phyloP scores from a whole-genome alignment of 148 eudicot genomes.

The Cornus controversa region DNA sequence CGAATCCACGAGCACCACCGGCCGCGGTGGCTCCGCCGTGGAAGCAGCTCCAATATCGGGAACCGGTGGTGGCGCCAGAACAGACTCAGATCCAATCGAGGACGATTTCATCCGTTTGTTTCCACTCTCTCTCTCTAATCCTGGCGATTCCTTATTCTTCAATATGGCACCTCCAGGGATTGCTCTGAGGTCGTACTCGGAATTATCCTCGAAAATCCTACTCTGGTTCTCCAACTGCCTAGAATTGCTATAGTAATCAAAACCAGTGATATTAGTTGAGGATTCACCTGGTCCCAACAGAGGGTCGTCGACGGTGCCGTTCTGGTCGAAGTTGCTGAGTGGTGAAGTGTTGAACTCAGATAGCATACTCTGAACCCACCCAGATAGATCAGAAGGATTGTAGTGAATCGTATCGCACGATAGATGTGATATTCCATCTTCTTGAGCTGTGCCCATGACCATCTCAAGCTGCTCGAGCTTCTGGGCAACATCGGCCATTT shows the following conservation, averaged over 20 bases:
- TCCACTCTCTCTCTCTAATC: neutral
- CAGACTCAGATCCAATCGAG: conserved; percentile 17
- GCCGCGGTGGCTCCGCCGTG: conserved; percentile 22
- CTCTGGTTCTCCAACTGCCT: neutral
- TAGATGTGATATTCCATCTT: conserved; percentile 43
- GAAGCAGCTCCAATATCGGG: conserved; percentile 14
- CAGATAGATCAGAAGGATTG: conserved; percentile 83
- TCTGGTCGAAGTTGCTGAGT: neutral
- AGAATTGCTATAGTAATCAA: neutral
- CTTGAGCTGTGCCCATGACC: conserved; percentile 51
- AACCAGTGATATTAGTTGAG: neutral
- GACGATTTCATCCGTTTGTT: conserved; percentile 21
- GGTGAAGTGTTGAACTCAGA: conserved; percentile 48
- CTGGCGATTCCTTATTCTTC: conserved; percentile 3
- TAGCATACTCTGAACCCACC: conserved; percentile 72
- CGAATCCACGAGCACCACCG: conserved; percentile 62
- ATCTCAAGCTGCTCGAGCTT: conserved; percentile 71
- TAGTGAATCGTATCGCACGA: conserved; percentile 61
- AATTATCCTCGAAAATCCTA: conserved; percentile 32
- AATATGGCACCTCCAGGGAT: conserved; percentile 83
- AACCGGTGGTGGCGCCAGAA: neutral
- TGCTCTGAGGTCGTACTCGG: conserved; percentile 71
- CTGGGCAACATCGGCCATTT: conserved; percentile 75
- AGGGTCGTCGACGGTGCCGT: conserved; percentile 1
- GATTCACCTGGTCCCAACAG: conserved; percentile 13